Conservation (phyloP, 1,284 basidiomycete species). For the Meira miltonrushii region DNA sequence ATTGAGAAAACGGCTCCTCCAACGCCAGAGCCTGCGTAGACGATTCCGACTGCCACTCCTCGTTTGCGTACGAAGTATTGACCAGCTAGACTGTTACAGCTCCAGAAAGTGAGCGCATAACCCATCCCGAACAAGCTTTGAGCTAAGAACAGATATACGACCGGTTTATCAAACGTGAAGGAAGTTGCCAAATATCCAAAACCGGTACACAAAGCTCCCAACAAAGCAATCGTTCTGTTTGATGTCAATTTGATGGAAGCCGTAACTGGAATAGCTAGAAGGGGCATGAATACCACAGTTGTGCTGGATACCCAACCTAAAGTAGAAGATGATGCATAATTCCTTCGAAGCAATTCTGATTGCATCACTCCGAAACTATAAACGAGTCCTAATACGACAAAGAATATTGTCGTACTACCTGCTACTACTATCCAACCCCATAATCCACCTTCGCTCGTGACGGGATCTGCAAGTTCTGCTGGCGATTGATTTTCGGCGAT, state of each 20-base stretch:
- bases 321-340: conserved; percentile 43
- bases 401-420: conserved; percentile 26
- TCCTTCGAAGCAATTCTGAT: conserved; percentile 33
- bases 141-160: conserved; percentile 19
- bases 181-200: conserved; percentile 39
- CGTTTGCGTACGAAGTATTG: conserved; percentile 47
- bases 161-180: conserved; percentile 20
- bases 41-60: conserved; percentile 50
- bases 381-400: conserved; percentile 37
- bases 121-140: conserved; percentile 22
- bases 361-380: conserved; percentile 52
- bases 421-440: conserved; percentile 27
- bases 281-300: conserved; percentile 33
- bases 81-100: conserved; percentile 27
- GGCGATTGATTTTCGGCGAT: not conserved
- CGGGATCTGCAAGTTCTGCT: not conserved
- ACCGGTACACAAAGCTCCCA: conserved; percentile 35
- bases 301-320: conserved; percentile 50
- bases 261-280: conserved; percentile 47
- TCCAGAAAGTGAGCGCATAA: conserved; percentile 28
- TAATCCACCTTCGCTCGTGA: conserved; percentile 9
- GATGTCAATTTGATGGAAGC: conserved; percentile 40
- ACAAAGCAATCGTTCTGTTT: conserved; percentile 28
- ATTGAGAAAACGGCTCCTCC: conserved; percentile 50
- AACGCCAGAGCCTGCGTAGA: conserved; percentile 48